phyloP scores from a whole-genome alignment of 1,284 basidiomycete species.

The Uromyces viciae-fabae region DNA sequence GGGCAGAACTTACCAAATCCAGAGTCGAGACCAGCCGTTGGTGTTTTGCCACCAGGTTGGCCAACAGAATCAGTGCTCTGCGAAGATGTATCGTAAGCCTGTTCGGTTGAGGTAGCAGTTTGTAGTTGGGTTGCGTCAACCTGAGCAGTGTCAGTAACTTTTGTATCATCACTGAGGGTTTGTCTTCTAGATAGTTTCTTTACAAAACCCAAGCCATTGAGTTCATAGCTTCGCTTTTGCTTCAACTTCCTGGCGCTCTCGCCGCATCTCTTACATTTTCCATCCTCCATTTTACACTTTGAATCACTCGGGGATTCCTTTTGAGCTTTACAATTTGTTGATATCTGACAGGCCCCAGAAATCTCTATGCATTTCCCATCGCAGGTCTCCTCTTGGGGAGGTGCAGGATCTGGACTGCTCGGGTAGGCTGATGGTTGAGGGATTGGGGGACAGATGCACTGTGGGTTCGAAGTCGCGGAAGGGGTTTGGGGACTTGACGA shows the following conservation, averaged over 20 bases:
- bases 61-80: neutral
- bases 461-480: neutral
- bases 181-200: constrained; percentile 2
- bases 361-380: constrained; percentile 43
- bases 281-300: constrained; percentile 42
- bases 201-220: neutral
- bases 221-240: neutral
- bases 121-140: neutral
- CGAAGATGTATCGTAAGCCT: neutral
- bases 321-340: constrained; percentile 32
- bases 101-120: neutral
- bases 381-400: constrained; percentile 18
- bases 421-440: constrained; percentile 4
- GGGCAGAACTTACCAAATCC: constrained; percentile 31
- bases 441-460: neutral
- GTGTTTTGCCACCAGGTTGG: neutral
- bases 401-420: constrained; percentile 3
- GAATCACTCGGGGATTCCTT: constrained; percentile 26
- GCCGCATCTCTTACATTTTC: constrained; percentile 38
- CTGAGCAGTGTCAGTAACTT: neutral
- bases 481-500: neutral
- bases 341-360: constrained; percentile 29
- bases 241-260: neutral
- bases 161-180: neutral
- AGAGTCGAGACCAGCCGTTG: constrained; percentile 25